A percentile compares a stretch with the other conserved stretches of the same genome.
Conservation (phyloP, 129 eudicot genomes). For the Lonicera japonica region DNA sequence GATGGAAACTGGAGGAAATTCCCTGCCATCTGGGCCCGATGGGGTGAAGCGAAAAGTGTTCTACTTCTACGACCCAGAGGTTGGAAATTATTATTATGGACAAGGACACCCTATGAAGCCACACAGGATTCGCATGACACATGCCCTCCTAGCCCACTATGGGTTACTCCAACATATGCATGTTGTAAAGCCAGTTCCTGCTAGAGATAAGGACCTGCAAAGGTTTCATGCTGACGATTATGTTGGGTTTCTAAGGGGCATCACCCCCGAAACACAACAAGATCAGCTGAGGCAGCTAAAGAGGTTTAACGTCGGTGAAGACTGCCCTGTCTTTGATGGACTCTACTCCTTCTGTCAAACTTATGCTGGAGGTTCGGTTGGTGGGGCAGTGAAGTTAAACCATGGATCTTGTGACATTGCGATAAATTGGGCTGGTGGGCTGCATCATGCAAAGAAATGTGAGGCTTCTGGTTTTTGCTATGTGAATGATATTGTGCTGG, state of each 20-base stretch:
- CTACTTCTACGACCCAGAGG: constrained; percentile 83
- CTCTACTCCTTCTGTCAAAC: constrained; percentile 68
- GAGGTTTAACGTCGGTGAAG: constrained; percentile 69
- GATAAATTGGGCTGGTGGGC: constrained; percentile 79
- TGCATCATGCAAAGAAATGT: constrained; percentile 78
- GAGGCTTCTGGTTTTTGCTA: constrained; percentile 86
- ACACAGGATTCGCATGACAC: constrained; percentile 91
- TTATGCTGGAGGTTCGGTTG: constrained; percentile 78
- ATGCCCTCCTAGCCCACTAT: constrained; percentile 66
- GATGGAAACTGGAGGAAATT: constrained; percentile 79
- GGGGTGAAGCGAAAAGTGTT: constrained; percentile 75
- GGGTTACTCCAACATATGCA: constrained; percentile 67
- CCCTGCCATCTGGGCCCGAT: constrained; percentile 75
- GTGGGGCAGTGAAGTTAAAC: constrained; percentile 66
- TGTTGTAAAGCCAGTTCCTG: constrained; percentile 59
- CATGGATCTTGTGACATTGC: constrained; percentile 63
- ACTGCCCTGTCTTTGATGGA: constrained; percentile 78
- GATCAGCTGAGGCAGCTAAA: constrained; percentile 62
- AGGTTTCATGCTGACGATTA: constrained; percentile 81
- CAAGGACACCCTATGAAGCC: constrained; percentile 99
- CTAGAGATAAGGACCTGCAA: constrained; percentile 67
- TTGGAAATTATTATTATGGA: constrained; percentile 82
- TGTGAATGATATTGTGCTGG: constrained; percentile 70
- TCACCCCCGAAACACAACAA: constrained; percentile 75
- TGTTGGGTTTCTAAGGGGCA: constrained; percentile 53